Percentiles rank a stretch among this genome's conserved stretches.
Evolutionary conservation across 257 asterid species (phyloP).

Genomic region (Solanum chaucha): DNA sequence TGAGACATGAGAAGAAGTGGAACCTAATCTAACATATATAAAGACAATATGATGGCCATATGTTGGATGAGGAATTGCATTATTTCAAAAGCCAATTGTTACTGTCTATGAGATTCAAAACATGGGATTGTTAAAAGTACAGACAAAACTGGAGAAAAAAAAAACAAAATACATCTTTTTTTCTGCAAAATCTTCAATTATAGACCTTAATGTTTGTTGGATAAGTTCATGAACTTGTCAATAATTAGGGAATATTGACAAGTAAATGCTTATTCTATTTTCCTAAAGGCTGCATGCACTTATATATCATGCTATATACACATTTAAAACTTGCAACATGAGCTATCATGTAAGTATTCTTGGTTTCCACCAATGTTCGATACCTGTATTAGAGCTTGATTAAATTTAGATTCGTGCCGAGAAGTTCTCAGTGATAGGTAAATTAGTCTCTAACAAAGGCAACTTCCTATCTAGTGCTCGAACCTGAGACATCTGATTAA

Average conservation of each 20-base stretch:
- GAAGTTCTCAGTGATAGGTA: neutral
- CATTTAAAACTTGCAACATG: neutral
- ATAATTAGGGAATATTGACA: slow-evolving; percentile 6
- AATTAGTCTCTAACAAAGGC: neutral
- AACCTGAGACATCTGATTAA: neutral
- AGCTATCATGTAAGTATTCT: neutral
- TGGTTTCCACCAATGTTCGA: accelerated
- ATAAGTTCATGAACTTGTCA: slow-evolving; percentile 38
- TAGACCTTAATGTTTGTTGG: slow-evolving; percentile 1
- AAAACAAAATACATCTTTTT: slow-evolving; percentile 12
- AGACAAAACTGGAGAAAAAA: neutral
- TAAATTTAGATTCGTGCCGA: neutral
- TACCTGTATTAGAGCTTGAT: neutral
- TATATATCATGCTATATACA: neutral
- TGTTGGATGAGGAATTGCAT: neutral
- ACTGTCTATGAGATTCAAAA: slow-evolving; percentile 8
- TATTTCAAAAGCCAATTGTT: neutral
- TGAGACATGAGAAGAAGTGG: slow-evolving; percentile 14
- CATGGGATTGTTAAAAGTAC: slow-evolving; percentile 1
- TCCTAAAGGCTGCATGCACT: slow-evolving; percentile 15
- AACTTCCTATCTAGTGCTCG: neutral
- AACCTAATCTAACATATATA: neutral
- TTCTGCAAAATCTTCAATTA: slow-evolving; percentile 36
- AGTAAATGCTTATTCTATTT: slow-evolving; percentile 6
- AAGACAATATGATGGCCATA: neutral